Evolutionary conservation across 2,329 filamentous ascomycete species (phyloP).

Genomic region (Amesomyces nigricolor): DNA sequence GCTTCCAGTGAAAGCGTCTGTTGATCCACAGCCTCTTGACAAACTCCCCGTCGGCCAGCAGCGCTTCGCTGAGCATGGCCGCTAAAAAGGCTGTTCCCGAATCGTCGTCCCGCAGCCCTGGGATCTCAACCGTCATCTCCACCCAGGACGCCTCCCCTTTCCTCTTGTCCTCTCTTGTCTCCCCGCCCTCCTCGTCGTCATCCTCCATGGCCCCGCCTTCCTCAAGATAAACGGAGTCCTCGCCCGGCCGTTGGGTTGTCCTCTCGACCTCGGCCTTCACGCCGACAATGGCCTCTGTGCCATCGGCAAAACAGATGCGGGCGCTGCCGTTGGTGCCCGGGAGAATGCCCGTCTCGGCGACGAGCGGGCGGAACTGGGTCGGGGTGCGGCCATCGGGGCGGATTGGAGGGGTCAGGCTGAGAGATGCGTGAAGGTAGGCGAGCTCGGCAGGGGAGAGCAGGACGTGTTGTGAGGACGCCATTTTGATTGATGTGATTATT

Average conservation of each 20-base stretch:
- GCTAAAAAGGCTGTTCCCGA: conserved; percentile 79
- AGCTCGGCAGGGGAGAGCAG: conserved; percentile 93
- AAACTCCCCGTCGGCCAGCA: conserved; percentile 67
- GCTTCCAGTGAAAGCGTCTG: conserved; percentile 86
- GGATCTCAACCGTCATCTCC: conserved; percentile 86
- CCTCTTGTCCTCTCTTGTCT: conserved; percentile 35
- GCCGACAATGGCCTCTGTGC: conserved; percentile 91
- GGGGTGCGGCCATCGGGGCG: conserved; percentile 79
- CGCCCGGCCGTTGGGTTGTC: conserved; percentile 40
- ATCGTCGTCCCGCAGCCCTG: conserved; percentile 86
- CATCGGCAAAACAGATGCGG: conserved; percentile 88
- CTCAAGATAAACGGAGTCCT: conserved; percentile 22
- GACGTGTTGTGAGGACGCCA: conserved; percentile 61
- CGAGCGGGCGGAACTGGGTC: conserved; percentile 83
- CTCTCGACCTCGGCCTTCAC: conserved; percentile 92
- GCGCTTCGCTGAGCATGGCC: conserved; percentile 81
- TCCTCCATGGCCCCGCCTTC: conserved; percentile 27
- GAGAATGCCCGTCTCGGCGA: conserved; percentile 84
- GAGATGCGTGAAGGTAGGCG: conserved; percentile 86
- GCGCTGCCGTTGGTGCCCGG: conserved; percentile 89
- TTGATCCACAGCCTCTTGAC: conserved; percentile 79
- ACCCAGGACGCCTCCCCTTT: conserved; percentile 66
- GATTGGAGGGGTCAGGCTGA: conserved; percentile 74
- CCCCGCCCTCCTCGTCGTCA: conserved; percentile 25
- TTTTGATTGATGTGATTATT: conserved; percentile 29